Base-by-base conservation (phyloP, 1,284 basidiomycete species). In the Heterobasidion parviporum region DNA sequence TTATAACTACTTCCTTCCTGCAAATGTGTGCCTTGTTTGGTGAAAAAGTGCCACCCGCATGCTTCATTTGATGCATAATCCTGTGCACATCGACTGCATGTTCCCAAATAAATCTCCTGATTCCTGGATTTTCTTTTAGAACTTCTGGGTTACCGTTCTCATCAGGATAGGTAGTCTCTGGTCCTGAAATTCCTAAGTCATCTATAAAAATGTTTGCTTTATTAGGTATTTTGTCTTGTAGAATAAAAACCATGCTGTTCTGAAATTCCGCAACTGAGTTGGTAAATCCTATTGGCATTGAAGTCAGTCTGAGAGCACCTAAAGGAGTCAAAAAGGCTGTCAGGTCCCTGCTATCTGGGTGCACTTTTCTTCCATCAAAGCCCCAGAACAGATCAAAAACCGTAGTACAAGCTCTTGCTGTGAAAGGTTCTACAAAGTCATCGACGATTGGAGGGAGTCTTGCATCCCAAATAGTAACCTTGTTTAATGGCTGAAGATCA, bases 391-490 rank as follows among this genome's bases (percentile, higher is more conserved):
- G n/a, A 18, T 49, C 46, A 33, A 55, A 44, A 6, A 50, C 36
- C 3, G 35, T 10, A 15, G n/a, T 49, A 12, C 70, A 72, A 0
- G 67, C 55, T 1, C 63, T 41, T 15, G 66, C 69, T 3, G 65
- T 66, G 55, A 69, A 74, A 1, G 60, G 55, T 52, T 71, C 67
- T 0, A 66, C 69, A 1, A 72, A 36, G 5, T 70, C 56, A 14
- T 71, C 68, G 0, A 63, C 63, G 3, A 65, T 58, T 1, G 70
- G 71, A 4, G 69, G 66, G 1, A 73, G 49, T 2, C 67, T 67
- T 12, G 70, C 63, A 53, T 73, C 64, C 26, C 54, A 44, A 51
- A 75, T 72, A 2, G 68, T 71, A 4, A 73, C 70, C 12, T 56
- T 57, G 53, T 75, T 73, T 0, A 57, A 46, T 4, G 36, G 47